phyloP scores from a whole-genome alignment of 495 filamentous ascomycete genomes.

The Pyrenopolyporus hunteri region DNA sequence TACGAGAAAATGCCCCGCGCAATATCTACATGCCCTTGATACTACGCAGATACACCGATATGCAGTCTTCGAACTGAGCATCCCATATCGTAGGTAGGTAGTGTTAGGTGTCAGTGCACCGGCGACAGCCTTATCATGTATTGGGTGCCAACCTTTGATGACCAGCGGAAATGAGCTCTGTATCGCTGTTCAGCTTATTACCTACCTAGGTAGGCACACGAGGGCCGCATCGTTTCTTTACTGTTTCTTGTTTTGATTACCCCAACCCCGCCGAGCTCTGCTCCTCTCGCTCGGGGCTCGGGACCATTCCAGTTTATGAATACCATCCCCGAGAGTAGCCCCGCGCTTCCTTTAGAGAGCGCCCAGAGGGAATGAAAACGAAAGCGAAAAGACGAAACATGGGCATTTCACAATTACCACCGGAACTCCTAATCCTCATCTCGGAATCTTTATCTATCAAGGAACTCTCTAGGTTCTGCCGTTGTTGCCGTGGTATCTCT shows the following conservation, averaged over 20 bases:
- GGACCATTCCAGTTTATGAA: no score
- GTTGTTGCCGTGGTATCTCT: slow-evolving; percentile 4
- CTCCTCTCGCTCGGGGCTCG: background rate
- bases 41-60: no score
- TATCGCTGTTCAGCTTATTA: background rate
- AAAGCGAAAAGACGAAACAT: background rate
- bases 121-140: no score
- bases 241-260: background rate
- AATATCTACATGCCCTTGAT: no score
- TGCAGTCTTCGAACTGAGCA: background rate
- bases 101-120: no score
- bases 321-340: no score
- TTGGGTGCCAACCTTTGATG: no score
- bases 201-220: background rate
- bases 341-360: background rate
- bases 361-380: background rate
- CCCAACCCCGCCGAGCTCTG: background rate
- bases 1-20: background rate
- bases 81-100: no score
- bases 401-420: slow-evolving; percentile 7
- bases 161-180: background rate
- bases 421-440: slow-evolving; percentile 3
- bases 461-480: background rate
- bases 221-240: background rate
- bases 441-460: background rate